phyloP scores from a whole-genome alignment of 2,329 filamentous ascomycete genomes.

The Ascochyta fabae region DNA sequence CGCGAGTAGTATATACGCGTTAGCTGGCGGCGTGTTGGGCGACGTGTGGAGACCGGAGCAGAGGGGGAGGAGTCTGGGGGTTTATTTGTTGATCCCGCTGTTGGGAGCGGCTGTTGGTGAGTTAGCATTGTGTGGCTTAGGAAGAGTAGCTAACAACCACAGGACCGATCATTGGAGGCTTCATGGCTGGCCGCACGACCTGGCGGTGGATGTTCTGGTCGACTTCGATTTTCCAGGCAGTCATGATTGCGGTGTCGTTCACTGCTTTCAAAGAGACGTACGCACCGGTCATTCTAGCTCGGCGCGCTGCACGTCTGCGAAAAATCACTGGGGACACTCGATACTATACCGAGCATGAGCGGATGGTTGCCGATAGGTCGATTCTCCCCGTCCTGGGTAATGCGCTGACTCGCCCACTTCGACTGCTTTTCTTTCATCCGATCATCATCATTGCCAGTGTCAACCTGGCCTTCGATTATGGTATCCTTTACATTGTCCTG shows the following conservation, averaged over 20 bases:
- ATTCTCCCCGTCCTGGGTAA: slow-evolving; percentile 51
- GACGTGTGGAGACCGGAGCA: slow-evolving; percentile 38
- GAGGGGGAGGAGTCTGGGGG: slow-evolving; percentile 26
- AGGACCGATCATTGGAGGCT: slow-evolving; percentile 38
- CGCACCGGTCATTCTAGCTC: slow-evolving; percentile 51
- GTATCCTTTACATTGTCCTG: slow-evolving; percentile 43
- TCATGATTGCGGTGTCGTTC: slow-evolving; percentile 41
- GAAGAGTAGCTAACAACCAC: not conserved
- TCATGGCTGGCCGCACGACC: slow-evolving; percentile 32
- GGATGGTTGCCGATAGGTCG: slow-evolving; percentile 21
- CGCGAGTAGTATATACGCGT: slow-evolving; percentile 32
- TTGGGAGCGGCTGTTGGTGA: slow-evolving; percentile 28
- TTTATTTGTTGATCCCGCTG: slow-evolving; percentile 34
- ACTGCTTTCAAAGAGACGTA: slow-evolving; percentile 54
- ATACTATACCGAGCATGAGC: slow-evolving; percentile 48
- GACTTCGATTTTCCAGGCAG: slow-evolving; percentile 34
- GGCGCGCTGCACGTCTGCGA: slow-evolving; percentile 34
- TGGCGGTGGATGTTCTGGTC: slow-evolving; percentile 44
- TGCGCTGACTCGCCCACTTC: slow-evolving; percentile 59
- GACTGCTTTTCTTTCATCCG: slow-evolving; percentile 62
- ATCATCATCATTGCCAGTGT: slow-evolving; percentile 56
- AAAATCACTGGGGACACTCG: slow-evolving; percentile 72
- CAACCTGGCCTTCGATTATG: slow-evolving; percentile 40
- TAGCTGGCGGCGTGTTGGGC: slow-evolving; percentile 30
- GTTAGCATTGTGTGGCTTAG: not conserved